These are phyloP conservation scores for Glycine tomentella DNA, from an alignment of 306 rosid genomes.

Conservation along the genomic window DNA sequence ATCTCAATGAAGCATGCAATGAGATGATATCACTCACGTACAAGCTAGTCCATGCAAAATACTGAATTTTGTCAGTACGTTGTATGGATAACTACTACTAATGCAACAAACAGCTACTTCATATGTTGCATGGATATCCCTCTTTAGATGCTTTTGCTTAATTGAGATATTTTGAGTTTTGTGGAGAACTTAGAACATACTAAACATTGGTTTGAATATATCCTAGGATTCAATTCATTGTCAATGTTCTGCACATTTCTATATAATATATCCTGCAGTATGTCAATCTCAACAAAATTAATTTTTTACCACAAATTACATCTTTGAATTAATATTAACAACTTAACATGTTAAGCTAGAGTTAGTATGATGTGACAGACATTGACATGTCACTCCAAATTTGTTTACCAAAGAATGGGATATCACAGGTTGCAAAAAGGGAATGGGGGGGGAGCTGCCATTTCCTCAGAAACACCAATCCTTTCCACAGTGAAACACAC, in stretches of 20 bases:
- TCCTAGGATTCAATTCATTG: not conserved
- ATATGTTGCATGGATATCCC: not conserved
- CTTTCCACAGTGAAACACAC: too few species aligned
- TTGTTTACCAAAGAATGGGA: too few species aligned
- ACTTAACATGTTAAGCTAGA: too few species aligned
- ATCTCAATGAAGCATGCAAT: not conserved
- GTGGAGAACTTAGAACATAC: not conserved
- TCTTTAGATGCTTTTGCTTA: not conserved
- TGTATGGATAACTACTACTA: not conserved
- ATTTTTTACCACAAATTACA: too few species aligned
- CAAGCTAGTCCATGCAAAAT: slow-evolving; percentile 2
- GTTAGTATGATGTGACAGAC: too few species aligned
- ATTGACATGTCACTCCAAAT: too few species aligned
- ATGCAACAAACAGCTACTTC: not conserved
- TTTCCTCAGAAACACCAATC: too few species aligned
- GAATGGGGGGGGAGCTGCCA: too few species aligned
- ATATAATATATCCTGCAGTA: too few species aligned
- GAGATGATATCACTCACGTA: not conserved
- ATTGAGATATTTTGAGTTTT: not conserved
- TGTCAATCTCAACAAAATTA: too few species aligned
- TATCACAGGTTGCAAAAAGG: too few species aligned
- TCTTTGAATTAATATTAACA: too few species aligned
- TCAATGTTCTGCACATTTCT: not conserved
- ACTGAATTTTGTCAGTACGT: not conserved
- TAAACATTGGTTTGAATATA: not conserved